phyloP scores from a whole-genome alignment of 2,329 filamentous ascomycete genomes.

The Nothomitra cinnamomea region DNA sequence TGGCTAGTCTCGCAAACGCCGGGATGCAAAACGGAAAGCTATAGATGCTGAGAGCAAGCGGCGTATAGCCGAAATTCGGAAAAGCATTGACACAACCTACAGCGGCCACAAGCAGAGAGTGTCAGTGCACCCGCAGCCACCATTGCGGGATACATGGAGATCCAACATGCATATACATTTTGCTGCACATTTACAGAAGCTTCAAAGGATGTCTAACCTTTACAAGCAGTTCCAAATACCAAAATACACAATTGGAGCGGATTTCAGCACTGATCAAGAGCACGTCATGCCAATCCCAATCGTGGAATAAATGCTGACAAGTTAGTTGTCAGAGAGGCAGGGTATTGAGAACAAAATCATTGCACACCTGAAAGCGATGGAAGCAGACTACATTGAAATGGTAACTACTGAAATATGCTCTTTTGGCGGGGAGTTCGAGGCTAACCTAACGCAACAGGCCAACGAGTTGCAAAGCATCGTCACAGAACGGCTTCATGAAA shows the following conservation, averaged over 20 bases:
- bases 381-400: not conserved
- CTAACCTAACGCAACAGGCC: not conserved
- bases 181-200: too few relatives aligned
- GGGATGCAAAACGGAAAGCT: not conserved
- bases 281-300: not conserved
- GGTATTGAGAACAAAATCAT: not conserved
- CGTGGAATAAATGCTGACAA: not conserved
- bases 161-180: too few relatives aligned
- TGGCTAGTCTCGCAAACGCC: constrained; percentile 1
- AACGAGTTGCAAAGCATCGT: not conserved
- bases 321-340: not conserved
- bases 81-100: not conserved
- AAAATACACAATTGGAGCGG: not conserved
- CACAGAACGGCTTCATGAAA: not conserved
- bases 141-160: too few relatives aligned
- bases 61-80: not conserved
- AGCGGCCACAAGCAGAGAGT: not conserved
- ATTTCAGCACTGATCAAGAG: not conserved
- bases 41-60: not conserved
- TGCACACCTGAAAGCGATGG: not conserved
- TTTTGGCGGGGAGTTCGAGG: not conserved
- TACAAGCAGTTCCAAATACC: not conserved
- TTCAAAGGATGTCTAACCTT: not conserved
- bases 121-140: not conserved
- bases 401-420: not conserved